phyloP scores from a whole-genome alignment of 75 land plant species.

The Sequoia sempervirens region DNA sequence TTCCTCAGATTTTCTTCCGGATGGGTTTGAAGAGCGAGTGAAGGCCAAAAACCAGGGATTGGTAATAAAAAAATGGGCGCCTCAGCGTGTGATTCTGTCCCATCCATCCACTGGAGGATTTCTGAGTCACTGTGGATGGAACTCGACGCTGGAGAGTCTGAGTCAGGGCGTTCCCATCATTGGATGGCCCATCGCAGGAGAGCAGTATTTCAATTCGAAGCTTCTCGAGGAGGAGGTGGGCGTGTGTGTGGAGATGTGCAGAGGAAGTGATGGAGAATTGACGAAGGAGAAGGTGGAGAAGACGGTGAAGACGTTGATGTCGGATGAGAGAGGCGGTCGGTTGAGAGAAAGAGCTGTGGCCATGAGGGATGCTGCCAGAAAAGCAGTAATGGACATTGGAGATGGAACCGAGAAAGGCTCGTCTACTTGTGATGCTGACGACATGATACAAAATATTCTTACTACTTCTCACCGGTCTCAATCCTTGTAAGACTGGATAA shows the following conservation, averaged over 20 bases:
- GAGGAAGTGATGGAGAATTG: constrained; percentile 5
- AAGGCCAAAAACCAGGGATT: constrained; percentile 17
- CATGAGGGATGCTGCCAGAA: constrained; percentile 17
- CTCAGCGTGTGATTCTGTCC: constrained; percentile 43
- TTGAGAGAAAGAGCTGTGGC: neutral
- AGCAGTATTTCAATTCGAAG: constrained; percentile 14
- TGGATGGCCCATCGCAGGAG: constrained; percentile 42
- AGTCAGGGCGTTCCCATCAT: constrained; percentile 42
- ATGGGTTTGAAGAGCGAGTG: constrained; percentile 31
- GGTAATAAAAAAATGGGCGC: constrained; percentile 39
- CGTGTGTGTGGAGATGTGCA: constrained; percentile 15
- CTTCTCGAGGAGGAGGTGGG: neutral
- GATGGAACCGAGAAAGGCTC: neutral
- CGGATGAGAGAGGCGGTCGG: constrained; percentile 11
- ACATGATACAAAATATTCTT: neutral
- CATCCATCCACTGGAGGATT: constrained; percentile 45
- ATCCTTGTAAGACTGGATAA: no score
- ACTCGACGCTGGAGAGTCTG: constrained; percentile 49
- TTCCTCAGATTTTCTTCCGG: constrained; percentile 29
- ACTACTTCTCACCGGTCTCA: neutral
- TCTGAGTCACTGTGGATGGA: constrained; percentile 61
- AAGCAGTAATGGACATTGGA: neutral
- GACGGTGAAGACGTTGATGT: constrained; percentile 27
- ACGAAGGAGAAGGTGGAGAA: constrained; percentile 15
- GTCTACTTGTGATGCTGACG: neutral